Evolutionary conservation across 2,329 filamentous ascomycete species (phyloP), one percentile per base, ranked within the genome.

Genomic region (Penicillium capsulatum): DNA sequence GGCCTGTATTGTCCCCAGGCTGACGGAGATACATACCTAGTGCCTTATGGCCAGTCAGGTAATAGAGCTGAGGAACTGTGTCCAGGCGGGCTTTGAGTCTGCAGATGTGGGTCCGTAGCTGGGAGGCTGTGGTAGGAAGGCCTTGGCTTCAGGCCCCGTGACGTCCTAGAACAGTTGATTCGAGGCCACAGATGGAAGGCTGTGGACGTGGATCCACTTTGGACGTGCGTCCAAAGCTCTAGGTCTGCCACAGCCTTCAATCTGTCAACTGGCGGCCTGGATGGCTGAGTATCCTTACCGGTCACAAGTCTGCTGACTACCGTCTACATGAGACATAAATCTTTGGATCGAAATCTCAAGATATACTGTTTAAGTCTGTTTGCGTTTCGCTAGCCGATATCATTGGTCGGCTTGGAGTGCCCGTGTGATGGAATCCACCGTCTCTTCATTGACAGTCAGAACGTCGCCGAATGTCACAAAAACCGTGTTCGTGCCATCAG

Each of bases 171-270:
- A 36, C 32, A 31, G 32, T 32, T 36, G 29, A 41, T 33, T 36
- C 27, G n/a, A 20, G 33, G 20, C 33, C 3, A 33, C 20, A 2
- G 33, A 28, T 7, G n/a, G 13, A n/a, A 28, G 11, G 34, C 26
- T 3, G 31, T 39, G 17, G 40, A 42, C 17, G 30, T 9, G 5
- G 31, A 8, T 16, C 40, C 28, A 39, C 20, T 5, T 39, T 39
- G 7, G 40, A 39, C 32, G 16, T 43, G 36, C 31, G 32, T 44
- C 36, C 29, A 44, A 22, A 15, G 41, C 42, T 35, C 17, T 35
- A 11, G 34, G 19, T 43, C 44, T 13, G 33, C 15, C 14, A 24
- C 3, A 29, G 43, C 36, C 32, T 36, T 40, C 10, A 5, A 29
- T 13, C 43, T 34, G 26, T 31, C 30, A 46, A 46, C 39, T 42